Evolutionary conservation across 768 basidiomycete species (phyloP).

Genomic region (Ramaria rubella): DNA sequence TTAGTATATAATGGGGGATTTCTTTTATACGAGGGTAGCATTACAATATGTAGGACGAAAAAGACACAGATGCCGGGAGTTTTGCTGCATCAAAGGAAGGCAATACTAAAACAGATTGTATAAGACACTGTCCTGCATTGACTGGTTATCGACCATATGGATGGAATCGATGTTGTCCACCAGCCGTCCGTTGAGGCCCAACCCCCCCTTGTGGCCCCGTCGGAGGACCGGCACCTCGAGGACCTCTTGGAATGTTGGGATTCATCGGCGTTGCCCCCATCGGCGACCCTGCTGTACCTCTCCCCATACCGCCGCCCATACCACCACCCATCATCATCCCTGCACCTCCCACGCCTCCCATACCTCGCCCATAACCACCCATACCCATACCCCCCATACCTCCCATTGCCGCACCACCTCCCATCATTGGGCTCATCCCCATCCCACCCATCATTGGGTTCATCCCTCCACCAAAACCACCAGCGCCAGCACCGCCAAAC

Average conservation of each 20-base stretch:
- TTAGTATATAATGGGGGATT: neutral
- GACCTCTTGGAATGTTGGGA: slow-evolving; percentile 50
- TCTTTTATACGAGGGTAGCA: neutral
- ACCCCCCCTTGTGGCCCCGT: slow-evolving; percentile 51
- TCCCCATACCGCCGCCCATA: slow-evolving; percentile 20
- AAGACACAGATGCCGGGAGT: neutral
- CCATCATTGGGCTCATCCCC: slow-evolving; percentile 11
- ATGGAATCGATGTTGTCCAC: slow-evolving; percentile 78
- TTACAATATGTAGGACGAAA: neutral
- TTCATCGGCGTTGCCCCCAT: slow-evolving; percentile 19
- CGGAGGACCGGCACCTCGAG: slow-evolving; percentile 43
- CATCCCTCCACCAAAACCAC: slow-evolving; percentile 29
- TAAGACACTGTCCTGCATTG: neutral
- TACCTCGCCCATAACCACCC: slow-evolving; percentile 28
- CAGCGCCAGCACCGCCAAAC: slow-evolving; percentile 46
- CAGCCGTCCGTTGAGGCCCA: slow-evolving; percentile 62
- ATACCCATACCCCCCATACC: slow-evolving; percentile 24
- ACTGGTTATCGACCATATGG: slow-evolving; percentile 65
- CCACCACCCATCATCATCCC: slow-evolving; percentile 41
- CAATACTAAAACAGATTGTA: neutral
- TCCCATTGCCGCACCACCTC: slow-evolving; percentile 18
- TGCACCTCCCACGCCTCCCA: slow-evolving; percentile 35
- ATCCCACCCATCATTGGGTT: slow-evolving; percentile 44
- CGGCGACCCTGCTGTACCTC: slow-evolving; percentile 22
- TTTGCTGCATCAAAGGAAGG: neutral